Evolutionary conservation across 2,329 filamentous ascomycete species (phyloP), one percentile per base, ranked within the genome.

Genomic region (Pseudovirgaria hyperparasitica): DNA sequence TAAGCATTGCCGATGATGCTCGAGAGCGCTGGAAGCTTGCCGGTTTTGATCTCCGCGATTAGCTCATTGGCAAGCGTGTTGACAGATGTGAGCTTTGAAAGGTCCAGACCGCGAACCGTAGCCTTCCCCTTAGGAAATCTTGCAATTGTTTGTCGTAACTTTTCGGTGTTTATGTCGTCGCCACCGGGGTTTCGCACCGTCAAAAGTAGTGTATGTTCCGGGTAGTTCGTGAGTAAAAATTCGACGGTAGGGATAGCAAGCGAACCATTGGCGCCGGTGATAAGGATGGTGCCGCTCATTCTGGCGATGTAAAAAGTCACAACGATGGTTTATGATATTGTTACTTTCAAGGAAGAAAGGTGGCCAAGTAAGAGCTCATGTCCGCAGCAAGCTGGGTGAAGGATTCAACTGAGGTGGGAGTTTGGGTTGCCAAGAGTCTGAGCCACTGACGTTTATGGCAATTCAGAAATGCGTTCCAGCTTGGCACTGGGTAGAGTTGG

Each of bases 221-320:
- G 26, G 17, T 44, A 40, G 2, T 28, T 21, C 5, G 27, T 14
- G 16, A 44, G 36, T 9, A 44, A 19, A 22, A 37, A 35, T 8
- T 29, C 13, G n/a, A 41, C 35, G 7, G 37, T 32, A 16, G 30
- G 34, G 12, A 45, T 20, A n/a, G 29, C 43, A 2, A 46, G 31
- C 6, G 43, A 43, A 15, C 41, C 34, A 23, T 45, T 46, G 12
- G 42, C 41, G 10, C 41, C 43, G 3, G 43, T 45, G 20, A 41
- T 26, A 12, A 43, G 21, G 3, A 40, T 26, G 19, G 40, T 38
- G 7, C 34, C 33, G 19, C 23, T 9, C 32, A 35, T 35, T 9
- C 22, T 23, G 7, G 22, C 26, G 5, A n/a, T n/a, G n/a, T n/a
- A n/a, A n/a, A n/a, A n/a, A n/a, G n/a, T n/a, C n/a, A n/a, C n/a